Percentiles rank a stretch among this genome's conserved stretches.
phyloP scores from a whole-genome alignment of 1,284 basidiomycete genomes.

The Naganishia albida region DNA sequence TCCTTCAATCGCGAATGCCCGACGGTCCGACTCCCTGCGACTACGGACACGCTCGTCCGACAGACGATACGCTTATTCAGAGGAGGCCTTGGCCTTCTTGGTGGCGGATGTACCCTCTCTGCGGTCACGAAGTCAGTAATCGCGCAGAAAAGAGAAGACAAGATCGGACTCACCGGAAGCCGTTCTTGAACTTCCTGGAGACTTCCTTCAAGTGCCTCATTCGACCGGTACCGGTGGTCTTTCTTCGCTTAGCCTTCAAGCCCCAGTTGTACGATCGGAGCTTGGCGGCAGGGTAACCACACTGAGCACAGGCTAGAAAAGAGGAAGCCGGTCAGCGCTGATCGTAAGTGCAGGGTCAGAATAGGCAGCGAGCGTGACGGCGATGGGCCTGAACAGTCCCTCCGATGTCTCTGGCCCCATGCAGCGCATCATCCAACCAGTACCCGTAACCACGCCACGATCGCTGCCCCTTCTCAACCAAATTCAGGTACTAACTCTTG shows the following conservation, averaged over 20 bases:
- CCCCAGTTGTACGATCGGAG: conserved; percentile 97
- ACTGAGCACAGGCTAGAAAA: conserved; percentile 81
- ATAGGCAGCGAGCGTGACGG: conserved; percentile 1
- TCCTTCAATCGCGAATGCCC: neutral
- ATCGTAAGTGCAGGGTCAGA: conserved; percentile 1
- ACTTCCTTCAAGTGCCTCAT: conserved; percentile 94
- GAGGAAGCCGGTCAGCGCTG: no score
- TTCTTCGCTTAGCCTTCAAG: conserved; percentile 97
- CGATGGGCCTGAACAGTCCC: neutral
- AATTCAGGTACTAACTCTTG: conserved; percentile 21
- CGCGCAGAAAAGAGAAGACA: conserved; percentile 24
- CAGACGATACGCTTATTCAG: conserved; percentile 43
- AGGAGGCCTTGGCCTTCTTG: conserved; percentile 56
- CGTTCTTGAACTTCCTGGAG: conserved; percentile 55
- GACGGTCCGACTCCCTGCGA: conserved; percentile 1
- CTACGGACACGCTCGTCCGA: conserved; percentile 2
- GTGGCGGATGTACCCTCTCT: conserved; percentile 68
- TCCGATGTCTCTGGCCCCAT: no score
- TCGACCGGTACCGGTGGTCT: conserved; percentile 93
- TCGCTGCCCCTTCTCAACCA: neutral
- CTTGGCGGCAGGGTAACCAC: conserved; percentile 95
- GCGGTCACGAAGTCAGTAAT: neutral
- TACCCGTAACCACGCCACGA: neutral
- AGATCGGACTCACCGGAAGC: conserved; percentile 37
- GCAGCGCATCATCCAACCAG: no score